phyloP scores from a whole-genome alignment of 192 early-diverging fungal species.

The Radiomyces spectabilis region DNA sequence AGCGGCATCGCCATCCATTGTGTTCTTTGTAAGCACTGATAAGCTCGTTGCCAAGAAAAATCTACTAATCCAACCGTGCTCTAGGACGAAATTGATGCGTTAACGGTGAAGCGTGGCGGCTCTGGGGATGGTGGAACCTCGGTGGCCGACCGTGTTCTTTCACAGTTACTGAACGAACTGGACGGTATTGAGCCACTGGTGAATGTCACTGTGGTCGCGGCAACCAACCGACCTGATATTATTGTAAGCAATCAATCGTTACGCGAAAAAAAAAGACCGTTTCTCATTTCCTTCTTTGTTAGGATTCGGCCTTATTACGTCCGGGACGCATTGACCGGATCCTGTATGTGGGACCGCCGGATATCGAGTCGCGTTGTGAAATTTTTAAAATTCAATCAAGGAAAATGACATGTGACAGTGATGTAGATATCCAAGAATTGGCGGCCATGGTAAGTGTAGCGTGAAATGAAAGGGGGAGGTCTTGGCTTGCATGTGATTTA shows the following conservation, averaged over 20 bases:
- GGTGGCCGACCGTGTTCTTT: constrained; percentile 90
- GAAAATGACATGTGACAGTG: constrained; percentile 62
- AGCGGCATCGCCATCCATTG: constrained; percentile 88
- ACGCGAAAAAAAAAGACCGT: neutral
- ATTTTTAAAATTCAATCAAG: constrained; percentile 74
- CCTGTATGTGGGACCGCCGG: constrained; percentile 90
- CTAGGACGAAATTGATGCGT: constrained; percentile 95
- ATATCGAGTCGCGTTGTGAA: constrained; percentile 59
- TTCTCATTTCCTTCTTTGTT: neutral
- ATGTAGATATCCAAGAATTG: constrained; percentile 64
- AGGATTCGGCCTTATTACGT: constrained; percentile 86
- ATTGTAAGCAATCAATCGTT: constrained; percentile 44
- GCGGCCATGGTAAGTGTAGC: constrained; percentile 37
- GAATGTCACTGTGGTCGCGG: constrained; percentile 95
- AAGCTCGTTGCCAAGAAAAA: too few species aligned
- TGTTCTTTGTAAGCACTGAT: constrained; percentile 97
- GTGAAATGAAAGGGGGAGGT: neutral
- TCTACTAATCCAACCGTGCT: neutral
- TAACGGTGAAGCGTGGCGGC: constrained; percentile 72
- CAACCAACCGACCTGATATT: constrained; percentile 96
- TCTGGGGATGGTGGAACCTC: constrained; percentile 63
- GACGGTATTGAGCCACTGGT: constrained; percentile 95
- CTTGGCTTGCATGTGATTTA: neutral
- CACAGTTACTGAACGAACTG: constrained; percentile 89
- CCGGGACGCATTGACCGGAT: constrained; percentile 95